Conservation (phyloP, 179 eudicot species). For the Patellifolia procumbens region DNA sequence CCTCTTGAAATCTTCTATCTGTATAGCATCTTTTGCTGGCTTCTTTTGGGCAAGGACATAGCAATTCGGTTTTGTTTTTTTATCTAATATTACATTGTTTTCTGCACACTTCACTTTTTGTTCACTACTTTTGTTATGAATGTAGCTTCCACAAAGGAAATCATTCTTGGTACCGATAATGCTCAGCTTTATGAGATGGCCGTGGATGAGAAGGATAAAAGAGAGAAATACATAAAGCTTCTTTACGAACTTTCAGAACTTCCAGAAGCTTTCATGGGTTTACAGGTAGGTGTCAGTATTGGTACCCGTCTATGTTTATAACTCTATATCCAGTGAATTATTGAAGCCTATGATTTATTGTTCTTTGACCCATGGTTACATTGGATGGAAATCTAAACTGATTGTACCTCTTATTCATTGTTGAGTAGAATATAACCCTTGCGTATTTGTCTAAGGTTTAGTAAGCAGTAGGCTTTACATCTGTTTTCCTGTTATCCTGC, state of each 20-base stretch:
- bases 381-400: not conserved
- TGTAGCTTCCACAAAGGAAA: slow-evolving; percentile 85
- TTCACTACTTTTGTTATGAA: slow-evolving; percentile 12
- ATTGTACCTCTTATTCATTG: not conserved
- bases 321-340: not conserved
- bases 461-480: not conserved
- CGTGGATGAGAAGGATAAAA: slow-evolving; percentile 95
- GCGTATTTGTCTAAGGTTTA: not conserved
- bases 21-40: not conserved
- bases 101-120: not conserved
- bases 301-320: not conserved
- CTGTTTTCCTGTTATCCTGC: not conserved
- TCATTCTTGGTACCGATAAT: slow-evolving; percentile 87
- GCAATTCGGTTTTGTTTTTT: not conserved
- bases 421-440: not conserved
- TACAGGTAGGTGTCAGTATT: slow-evolving; percentile 54
- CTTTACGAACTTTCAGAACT: slow-evolving; percentile 80
- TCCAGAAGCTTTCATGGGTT: slow-evolving; percentile 79
- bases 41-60: not conserved
- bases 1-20: too few species aligned
- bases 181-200: slow-evolving; percentile 90
- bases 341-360: not conserved
- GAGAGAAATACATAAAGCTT: slow-evolving; percentile 81
- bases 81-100: not conserved
- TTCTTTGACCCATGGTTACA: not conserved